Base-by-base conservation (phyloP, 257 asterid genomes). In the Orobanche coerulescens region DNA sequence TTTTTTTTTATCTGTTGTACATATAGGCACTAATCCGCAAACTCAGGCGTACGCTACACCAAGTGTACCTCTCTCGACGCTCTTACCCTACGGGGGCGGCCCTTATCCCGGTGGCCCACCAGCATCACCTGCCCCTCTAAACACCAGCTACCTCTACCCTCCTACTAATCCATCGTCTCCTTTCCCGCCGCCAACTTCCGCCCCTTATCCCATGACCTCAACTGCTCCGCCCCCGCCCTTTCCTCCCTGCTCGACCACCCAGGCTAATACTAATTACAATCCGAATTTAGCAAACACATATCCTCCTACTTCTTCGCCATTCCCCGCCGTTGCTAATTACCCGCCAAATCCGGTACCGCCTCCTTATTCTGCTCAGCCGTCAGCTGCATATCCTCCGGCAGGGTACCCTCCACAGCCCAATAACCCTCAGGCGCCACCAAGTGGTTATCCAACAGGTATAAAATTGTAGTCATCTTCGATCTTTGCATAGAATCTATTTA, bases 361-460 rank as follows among this genome's bases (percentile, higher is more conserved):
- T 37, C 37, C 72, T 7, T 26, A n/a, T 5, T 2, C 42, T 4
- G 15, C 61, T 7, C 71, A 64, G 47, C 28, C 58, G 1, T 9
- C 71, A 2, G 33, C 57, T 11, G 46, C 58, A 6, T 63, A 79
- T 70, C 65, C 72, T 55, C 74, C 73, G 1, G 4, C 78, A 4
- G 65, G 72, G 33, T 65, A 71, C 63, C 71, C 72, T 66, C 69
- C 72, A 44, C 81, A 68, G 40, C 60, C 49, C 39, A 60, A 49
- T 49, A 64, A 64, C 58, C 73, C 61, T 31, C 78, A 58, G 33
- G 65, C 73, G 47, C 78, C 73, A 46, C 78, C 78, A 14, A 26
- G 50, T 33, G 71, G 71, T 7, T 78, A 75, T 28, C 78, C 78
- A 24, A 12, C 81, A 55, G 80, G 83, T 78, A 73, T 36, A 36